A percentile compares a stretch with the other conserved stretches of the same genome.
Conservation (phyloP, 2,329 filamentous ascomycete species). For the Hymenoscyphus fructigenus region DNA sequence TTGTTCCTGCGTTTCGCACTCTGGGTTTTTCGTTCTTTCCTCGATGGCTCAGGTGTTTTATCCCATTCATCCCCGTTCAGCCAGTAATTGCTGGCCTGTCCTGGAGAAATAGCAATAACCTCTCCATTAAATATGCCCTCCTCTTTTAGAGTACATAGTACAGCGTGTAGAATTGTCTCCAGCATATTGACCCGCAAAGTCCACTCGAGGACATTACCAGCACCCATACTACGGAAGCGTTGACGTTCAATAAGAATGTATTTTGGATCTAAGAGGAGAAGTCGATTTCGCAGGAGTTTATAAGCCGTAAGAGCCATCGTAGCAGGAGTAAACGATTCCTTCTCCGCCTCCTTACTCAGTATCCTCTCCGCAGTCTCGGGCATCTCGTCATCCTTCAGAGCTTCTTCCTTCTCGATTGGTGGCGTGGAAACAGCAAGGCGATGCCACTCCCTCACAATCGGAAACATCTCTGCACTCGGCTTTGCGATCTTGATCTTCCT, state of each 20-base stretch:
- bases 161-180: constrained; percentile 77
- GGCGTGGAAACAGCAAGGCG: constrained; percentile 28
- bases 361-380: not conserved
- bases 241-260: constrained; percentile 68
- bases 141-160: constrained; percentile 55
- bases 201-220: constrained; percentile 72
- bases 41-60: constrained; percentile 20
- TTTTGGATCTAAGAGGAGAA: constrained; percentile 56
- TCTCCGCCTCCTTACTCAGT: constrained; percentile 18
- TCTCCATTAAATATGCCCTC: constrained; percentile 44
- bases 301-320: constrained; percentile 57
- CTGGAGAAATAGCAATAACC: constrained; percentile 53
- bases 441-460: constrained; percentile 37
- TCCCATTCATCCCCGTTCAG: constrained; percentile 37
- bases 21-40: constrained; percentile 41
- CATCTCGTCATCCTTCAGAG: constrained; percentile 31
- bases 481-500: not conserved
- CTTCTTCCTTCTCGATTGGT: not conserved
- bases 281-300: constrained; percentile 46
- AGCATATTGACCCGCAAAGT: constrained; percentile 79
- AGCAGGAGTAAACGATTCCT: constrained; percentile 52
- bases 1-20: constrained; percentile 48
- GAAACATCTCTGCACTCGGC: not conserved
- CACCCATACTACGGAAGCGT: constrained; percentile 62
- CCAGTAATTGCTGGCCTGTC: constrained; percentile 57